Conservation (phyloP, 768 basidiomycete species). For the Auriscalpium microsporum region DNA sequence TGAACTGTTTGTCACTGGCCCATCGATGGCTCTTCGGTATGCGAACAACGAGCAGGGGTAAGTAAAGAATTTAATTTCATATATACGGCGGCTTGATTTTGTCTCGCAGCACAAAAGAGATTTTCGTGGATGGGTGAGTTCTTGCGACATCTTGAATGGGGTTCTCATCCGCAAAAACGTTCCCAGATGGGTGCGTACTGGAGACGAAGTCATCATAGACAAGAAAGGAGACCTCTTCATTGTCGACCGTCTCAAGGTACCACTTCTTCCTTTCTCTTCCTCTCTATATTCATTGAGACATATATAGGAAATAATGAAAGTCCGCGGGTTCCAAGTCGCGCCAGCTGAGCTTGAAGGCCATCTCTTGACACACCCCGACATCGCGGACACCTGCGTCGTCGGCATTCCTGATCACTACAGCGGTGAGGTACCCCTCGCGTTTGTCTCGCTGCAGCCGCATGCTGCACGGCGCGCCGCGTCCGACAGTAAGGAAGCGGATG, state of each 20-base stretch:
- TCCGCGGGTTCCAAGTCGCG: conserved; percentile 65
- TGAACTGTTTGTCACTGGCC: conserved; percentile 41
- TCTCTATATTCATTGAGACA: conserved; percentile 13
- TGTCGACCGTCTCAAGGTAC: conserved; percentile 52
- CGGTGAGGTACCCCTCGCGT: conserved; percentile 67
- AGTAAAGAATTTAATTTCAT: conserved; percentile 18
- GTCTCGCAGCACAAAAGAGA: conserved; percentile 49
- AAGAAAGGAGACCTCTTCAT: conserved; percentile 49
- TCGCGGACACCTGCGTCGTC: conserved; percentile 56
- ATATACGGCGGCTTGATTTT: neutral
- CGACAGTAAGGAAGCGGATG: neutral
- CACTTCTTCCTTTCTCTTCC: neutral
- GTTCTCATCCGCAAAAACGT: neutral
- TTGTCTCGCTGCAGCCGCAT: conserved; percentile 40
- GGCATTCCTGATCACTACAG: conserved; percentile 60
- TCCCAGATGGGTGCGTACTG: conserved; percentile 57
- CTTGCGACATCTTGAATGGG: neutral
- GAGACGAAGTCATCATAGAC: conserved; percentile 52
- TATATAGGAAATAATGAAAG: conserved; percentile 55
- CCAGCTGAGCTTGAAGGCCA: conserved; percentile 68
- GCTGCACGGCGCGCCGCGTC: conserved; percentile 1
- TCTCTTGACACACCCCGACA: conserved; percentile 49
- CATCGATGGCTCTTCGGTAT: conserved; percentile 36
- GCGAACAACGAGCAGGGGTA: conserved; percentile 52
- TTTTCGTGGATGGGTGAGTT: conserved; percentile 55